Base-by-base conservation (phyloP, 441 rosid species). In the Arabidopsis lyrata region DNA sequence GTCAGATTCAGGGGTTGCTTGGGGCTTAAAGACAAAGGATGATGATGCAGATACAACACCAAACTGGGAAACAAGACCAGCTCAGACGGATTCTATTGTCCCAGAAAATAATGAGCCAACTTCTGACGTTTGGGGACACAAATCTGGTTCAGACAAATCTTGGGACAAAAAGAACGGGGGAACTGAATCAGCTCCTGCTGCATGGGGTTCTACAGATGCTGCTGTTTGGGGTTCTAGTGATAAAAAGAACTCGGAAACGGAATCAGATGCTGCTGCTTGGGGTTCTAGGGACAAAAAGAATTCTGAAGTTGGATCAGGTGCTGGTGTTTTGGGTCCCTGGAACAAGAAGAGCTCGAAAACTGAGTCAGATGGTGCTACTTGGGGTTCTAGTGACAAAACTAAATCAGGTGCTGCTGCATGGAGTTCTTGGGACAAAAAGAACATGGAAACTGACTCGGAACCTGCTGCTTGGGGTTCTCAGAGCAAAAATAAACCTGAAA, bases 1-100 rank as follows among this genome's bases (percentile, higher is more conserved):
- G 34, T 67, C 81, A 55, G 79, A 70, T 65, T 29, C 75, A 56
- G 77, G 83, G 80, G 79, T 59, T 63, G 67, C 66, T 35, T 67
- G 85, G 87, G 76, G 72, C 2, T 8, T 18, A 47, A 77, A 69
- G 59, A 47, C 45, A 16, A 65, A 56, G 32, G 81, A 72, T 63
- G 77, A 71, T 52, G 76, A 55, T 77, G 69, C 63, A 72, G 66
- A 60, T 18, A 41, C 58, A 70, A 32, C 72, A 64, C 49, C 64
- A 6, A 71, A 32, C 61, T 78, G 81, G 78, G 70, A 13, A 59
- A 61, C 78, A 66, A 56, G 29, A 31, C 63, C 73, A 42, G 72
- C 52, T 77, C 66, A 41, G 31, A 60, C 32, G 2, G 70, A 58
- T 59, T 50, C 68, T 41, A 13, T 45, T 70, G 50, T 60, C 50